phyloP scores from a whole-genome alignment of 2,329 filamentous ascomycete genomes.

The Raffaelea albimanens region DNA sequence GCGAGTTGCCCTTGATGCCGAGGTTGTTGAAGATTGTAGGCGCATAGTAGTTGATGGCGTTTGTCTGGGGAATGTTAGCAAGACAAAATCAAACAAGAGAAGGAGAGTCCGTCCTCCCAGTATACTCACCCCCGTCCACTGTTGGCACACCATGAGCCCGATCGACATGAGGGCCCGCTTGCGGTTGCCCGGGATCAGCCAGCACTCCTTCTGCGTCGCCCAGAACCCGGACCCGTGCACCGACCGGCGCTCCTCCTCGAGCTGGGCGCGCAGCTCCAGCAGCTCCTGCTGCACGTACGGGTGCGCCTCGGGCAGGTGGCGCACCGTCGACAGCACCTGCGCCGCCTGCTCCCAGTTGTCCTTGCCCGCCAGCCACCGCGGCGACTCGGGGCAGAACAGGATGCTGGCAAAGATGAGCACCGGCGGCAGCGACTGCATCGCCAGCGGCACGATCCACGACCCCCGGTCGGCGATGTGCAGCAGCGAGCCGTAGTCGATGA shows the following conservation, averaged over 20 bases:
- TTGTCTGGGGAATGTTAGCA: conserved; percentile 5
- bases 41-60: conserved; percentile 21
- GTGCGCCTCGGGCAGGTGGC: conserved; percentile 24
- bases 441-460: conserved; percentile 47
- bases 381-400: conserved; percentile 49
- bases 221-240: conserved; percentile 15
- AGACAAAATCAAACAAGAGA: too few species aligned
- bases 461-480: conserved; percentile 31
- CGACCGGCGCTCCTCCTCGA: conserved; percentile 19
- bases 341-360: conserved; percentile 43
- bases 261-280: conserved; percentile 19
- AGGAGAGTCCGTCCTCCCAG: not conserved
- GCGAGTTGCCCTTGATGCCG: conserved; percentile 31
- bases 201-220: conserved; percentile 19
- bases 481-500: conserved; percentile 43
- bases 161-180: conserved; percentile 39
- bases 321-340: conserved; percentile 21
- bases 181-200: conserved; percentile 29
- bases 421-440: conserved; percentile 47
- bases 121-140: conserved; percentile 32
- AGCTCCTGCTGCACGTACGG: conserved; percentile 26
- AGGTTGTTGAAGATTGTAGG: conserved; percentile 22
- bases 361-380: conserved; percentile 48
- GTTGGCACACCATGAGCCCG: conserved; percentile 41
- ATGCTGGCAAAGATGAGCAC: conserved; percentile 44